Percentiles rank a stretch among this genome's conserved stretches.
phyloP scores from a whole-genome alignment of 805 yeast genomes.

The Grigorovia humatica region DNA sequence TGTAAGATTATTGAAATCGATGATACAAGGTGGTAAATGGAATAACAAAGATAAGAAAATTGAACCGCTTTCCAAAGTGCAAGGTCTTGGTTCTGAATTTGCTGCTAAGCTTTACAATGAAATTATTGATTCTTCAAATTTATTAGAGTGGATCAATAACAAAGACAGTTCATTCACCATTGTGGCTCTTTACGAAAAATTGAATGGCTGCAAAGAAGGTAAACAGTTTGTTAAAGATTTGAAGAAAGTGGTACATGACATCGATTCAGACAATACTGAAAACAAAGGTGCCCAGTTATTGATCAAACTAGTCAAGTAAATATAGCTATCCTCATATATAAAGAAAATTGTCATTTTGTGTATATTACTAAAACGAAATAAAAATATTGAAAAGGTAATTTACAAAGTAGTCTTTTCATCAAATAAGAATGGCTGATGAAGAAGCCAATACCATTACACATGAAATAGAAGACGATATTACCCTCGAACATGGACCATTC shows the following conservation, averaged over 20 bases:
- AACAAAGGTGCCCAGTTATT: constrained; percentile 61
- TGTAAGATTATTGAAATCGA: constrained; percentile 59
- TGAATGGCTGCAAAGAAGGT: constrained; percentile 37
- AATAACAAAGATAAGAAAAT: constrained; percentile 49
- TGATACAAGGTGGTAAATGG: constrained; percentile 83
- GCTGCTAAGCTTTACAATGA: constrained; percentile 44
- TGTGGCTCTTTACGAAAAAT: constrained; percentile 66
- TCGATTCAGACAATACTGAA: constrained; percentile 31
- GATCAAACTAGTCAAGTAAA: constrained; percentile 28
- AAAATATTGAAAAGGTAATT: background rate
- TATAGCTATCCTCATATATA: background rate
- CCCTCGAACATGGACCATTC: constrained; percentile 16
- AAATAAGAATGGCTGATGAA: background rate
- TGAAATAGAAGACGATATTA: background rate
- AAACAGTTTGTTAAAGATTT: constrained; percentile 44
- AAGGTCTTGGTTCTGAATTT: constrained; percentile 48
- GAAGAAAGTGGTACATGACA: constrained; percentile 38
- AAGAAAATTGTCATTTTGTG: background rate
- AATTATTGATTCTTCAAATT: constrained; percentile 40
- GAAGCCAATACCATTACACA: background rate
- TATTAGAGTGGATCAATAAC: constrained; percentile 58
- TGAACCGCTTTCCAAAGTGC: constrained; percentile 33
- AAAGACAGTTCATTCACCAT: constrained; percentile 70
- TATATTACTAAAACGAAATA: background rate
- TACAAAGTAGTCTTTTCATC: background rate